Base-by-base conservation (phyloP, 1,284 basidiomycete genomes). In the Mycena sp. region DNA sequence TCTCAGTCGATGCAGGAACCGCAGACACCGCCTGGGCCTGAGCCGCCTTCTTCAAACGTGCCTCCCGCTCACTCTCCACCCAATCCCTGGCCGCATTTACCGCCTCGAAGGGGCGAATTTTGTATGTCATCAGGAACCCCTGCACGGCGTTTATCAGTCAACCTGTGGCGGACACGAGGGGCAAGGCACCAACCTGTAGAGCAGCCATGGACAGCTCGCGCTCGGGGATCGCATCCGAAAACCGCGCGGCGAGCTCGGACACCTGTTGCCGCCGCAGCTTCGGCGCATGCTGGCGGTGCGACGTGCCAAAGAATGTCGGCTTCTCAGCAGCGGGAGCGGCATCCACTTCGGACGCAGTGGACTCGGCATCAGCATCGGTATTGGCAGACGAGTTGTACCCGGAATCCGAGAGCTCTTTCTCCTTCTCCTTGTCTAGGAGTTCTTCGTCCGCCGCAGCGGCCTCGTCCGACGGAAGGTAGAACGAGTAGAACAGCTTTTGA, bases 111-210 rank as follows among this genome's bases (percentile, higher is more conserved):
- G 92, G 90, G 1, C 82, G 75, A 12, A 78, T 80, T 73, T 93
- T 94, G 77, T 90, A 85, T 28, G 76, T 78, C 88, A 94, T 89
- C 54, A 94, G 73, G 72, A 88, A 91, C 3, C 89, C 91, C 71
- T 93, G 92, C 58, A 35, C 7, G 32, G 17, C 40, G 21, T 43
- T 9, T 10, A 19, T 43, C 6, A 46, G 26, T 46, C 44, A 25
- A 7, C n/a, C 9, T 26, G 2, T 17, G 12, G 9, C 10, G 17
- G 14, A 12, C 7, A 46, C 21, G 4, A 26, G 4, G 21, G 14
- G 44, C 21, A 43, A 19, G 21, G n/a, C 4, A 46, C 44, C 6
- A n/a, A 46, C 43, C 23, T 45, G 43, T 10, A 94, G 78, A 32
- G 80, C 81, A 6, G 92, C 90, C 85, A 93, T 90, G 11, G 90